Base-by-base conservation (phyloP, 768 basidiomycete genomes). In the Rubroboletus pulcherrimus region DNA sequence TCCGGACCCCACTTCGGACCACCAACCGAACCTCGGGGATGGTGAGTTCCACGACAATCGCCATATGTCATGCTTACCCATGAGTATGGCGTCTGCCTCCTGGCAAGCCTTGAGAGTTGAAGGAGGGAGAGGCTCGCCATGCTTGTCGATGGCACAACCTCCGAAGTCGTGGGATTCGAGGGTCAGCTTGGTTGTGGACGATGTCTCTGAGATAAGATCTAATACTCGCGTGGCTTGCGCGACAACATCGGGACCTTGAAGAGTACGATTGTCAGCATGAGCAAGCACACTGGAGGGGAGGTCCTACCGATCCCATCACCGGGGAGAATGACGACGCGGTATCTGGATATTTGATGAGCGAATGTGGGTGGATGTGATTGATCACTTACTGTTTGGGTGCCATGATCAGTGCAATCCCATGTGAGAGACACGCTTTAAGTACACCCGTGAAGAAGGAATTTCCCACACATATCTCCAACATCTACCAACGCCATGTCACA, bases 1-100 rank as follows among this genome's bases (percentile, higher is more conserved):
- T 86, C 82, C 3, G 95, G 89, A 46, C 93, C 95, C 97, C 97
- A 99, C 74, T 98, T 98, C 14, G 97, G 97, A n/a, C 97, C 97
- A 55, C 97, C 97, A 62, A 98, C 91, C 19, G 96, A 88, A 62
- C 96, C 96, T 98, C 54, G 17, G n/a, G 21, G 21, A 40, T 34
- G 49, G 43, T 65, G 39, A 61, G 54, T 39, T 37, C 4, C 2
- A 19, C 19, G n/a, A 39, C 17, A 1, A 35, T 38, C 2, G 24
- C 15, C 29, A 21, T 8, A n/a, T n/a, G 40, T 48, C 31, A 24
- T 7, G 64, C 80, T 47, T 64, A 93, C 97, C 97, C 84, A 99
- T 86, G 31, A 99, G 78, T 61, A 99, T 91, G 15, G 96, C 97
- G 74, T 98, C 96, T 5, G 96, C 95, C 66, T 87, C 82, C 68